These are phyloP conservation scores for Phytophthora litchii DNA, from an alignment of 352 stramenopile species.

Conservation along the genomic window DNA sequence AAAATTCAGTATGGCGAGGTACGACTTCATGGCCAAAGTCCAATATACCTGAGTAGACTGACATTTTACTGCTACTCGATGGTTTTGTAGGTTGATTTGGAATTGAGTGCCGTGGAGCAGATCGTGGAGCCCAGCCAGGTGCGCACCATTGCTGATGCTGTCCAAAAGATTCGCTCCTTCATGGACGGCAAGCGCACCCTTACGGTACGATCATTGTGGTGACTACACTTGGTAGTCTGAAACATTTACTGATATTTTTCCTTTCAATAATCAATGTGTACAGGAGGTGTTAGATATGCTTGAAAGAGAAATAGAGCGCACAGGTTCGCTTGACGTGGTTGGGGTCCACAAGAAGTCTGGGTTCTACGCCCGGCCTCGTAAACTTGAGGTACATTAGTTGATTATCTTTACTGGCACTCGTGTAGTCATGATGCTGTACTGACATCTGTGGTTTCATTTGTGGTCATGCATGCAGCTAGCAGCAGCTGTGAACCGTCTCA, in stretches of 20 bases:
- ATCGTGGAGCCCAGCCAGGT: conserved; percentile 91
- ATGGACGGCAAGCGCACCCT: conserved; percentile 74
- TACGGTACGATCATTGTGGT: conserved; percentile 30
- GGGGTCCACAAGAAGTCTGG: conserved; percentile 61
- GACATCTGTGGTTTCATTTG: neutral
- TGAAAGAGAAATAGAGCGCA: conserved; percentile 70
- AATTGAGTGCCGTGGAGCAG: conserved; percentile 87
- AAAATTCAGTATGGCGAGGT: conserved; percentile 90
- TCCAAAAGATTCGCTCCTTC: conserved; percentile 54
- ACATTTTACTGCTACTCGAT: conserved; percentile 8
- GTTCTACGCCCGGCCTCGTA: conserved; percentile 79
- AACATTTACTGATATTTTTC: neutral
- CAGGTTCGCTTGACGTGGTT: conserved; percentile 68
- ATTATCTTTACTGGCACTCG: neutral
- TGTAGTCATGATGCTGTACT: neutral
- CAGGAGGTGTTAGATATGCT: conserved; percentile 70
- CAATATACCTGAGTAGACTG: too few relatives aligned
- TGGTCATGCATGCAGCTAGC: conserved; percentile 55
- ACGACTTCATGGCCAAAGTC: conserved; percentile 7
- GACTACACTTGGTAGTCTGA: neutral
- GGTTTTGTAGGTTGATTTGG: conserved; percentile 68
- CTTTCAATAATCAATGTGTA: neutral
- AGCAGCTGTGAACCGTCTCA: conserved; percentile 88
- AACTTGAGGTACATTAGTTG: conserved; percentile 66
- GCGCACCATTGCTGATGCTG: conserved; percentile 75